Base-by-base conservation (phyloP, 805 yeast genomes). In the Brettanomyces bruxellensis region DNA sequence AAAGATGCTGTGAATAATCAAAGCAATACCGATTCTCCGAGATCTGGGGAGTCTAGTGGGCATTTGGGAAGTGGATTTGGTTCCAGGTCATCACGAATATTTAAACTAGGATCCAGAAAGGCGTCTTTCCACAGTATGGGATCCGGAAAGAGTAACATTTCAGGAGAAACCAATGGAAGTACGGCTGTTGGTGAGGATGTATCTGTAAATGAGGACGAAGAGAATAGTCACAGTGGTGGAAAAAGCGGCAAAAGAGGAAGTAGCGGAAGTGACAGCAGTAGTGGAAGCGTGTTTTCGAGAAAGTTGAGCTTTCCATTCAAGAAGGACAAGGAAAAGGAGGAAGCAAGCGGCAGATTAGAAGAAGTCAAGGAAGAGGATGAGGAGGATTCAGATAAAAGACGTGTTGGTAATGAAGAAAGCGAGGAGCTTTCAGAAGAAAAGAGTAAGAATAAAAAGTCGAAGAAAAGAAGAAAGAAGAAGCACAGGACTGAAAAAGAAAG, bases 291-390 rank as follows among this genome's bases (percentile, higher is more conserved):
- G 18, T 48, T 60, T 23, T 51, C 61, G n/a, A 52, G 62, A 38
- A 55, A 61, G 41, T 49, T 64, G 36, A 58, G 61, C 45, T 55
- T 65, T 51, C 60, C 65, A 24, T 59, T 60, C 47, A 62, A 57
- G 41, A 54, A 58, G 39, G 58, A 55, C n/a, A 49, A 48, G 28
- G 61, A 59, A n/a, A 54, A 55, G 38, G 61, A 58, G 25, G 59
- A 47, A 34, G 58, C 56, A 36, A 30, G 45, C n/a, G 55, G 49
- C 28, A 49, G 28, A 34, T 12, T 41, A 3, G 44, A 32, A 14
- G 44, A 24, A 9, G 45, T 23, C 13, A 35, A 12, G 24, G 41
- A 38, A 11, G 39, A 37, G 41, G 41, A 38, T 11, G 41, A 38
- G 8, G 25, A 39, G 23, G 55, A 48, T 28, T 47, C 52, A 18